phyloP scores from a whole-genome alignment of 805 yeast species.

The Torulaspora indica region DNA sequence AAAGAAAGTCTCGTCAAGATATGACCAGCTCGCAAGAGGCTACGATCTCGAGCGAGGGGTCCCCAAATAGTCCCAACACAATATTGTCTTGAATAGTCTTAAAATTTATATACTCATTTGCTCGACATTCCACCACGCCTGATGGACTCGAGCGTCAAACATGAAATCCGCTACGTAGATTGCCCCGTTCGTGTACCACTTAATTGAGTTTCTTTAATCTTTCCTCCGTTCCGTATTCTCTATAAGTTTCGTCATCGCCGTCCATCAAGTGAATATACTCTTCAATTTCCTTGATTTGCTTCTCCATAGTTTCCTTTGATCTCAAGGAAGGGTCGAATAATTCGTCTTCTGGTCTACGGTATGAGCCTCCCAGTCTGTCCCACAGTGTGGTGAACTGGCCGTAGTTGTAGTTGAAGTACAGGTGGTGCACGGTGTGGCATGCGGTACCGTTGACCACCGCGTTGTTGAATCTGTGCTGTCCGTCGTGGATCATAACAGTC shows the following conservation, averaged over 20 bases:
- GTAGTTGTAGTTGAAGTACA: slow-evolving; percentile 95
- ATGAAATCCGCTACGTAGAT: background rate
- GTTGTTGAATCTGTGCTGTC: slow-evolving; percentile 88
- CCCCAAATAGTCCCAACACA: background rate
- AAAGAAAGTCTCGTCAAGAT: too few species aligned
- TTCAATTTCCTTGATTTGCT: slow-evolving; percentile 73
- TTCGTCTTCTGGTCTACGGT: slow-evolving; percentile 86
- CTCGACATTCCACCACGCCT: background rate
- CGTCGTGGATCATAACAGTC: slow-evolving; percentile 99
- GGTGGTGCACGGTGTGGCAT: slow-evolving; percentile 94
- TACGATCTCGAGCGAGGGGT: background rate
- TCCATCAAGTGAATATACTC: slow-evolving; percentile 73
- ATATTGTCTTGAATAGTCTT: slow-evolving; percentile 7
- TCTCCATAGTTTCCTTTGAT: slow-evolving; percentile 58
- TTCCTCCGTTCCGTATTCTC: slow-evolving; percentile 63
- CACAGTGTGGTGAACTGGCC: slow-evolving; percentile 98
- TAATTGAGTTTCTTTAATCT: slow-evolving; percentile 18
- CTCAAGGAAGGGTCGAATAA: slow-evolving; percentile 63
- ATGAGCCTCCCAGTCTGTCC: slow-evolving; percentile 94
- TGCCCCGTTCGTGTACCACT: too few species aligned
- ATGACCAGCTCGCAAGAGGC: too few species aligned
- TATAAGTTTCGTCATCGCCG: slow-evolving; percentile 64
- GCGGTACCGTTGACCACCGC: slow-evolving; percentile 97
- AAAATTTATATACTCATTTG: slow-evolving; percentile 2
- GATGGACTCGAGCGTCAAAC: slow-evolving; percentile 2